These are phyloP conservation scores for Lolium rigidum DNA, from an alignment of 176 grass and related monocot genomes.

Conservation along the genomic window DNA sequence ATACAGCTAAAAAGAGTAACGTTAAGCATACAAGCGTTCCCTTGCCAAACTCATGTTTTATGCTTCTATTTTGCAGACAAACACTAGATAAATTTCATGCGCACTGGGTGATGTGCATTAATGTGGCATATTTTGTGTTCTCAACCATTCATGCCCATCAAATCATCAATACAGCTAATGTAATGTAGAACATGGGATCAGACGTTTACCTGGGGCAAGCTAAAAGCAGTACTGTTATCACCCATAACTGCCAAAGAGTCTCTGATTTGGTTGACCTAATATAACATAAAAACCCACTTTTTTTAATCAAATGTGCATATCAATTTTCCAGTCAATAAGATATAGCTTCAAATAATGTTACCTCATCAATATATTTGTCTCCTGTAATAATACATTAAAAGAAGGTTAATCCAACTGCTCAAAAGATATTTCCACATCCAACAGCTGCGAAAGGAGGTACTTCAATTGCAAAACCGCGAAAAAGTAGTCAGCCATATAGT, in stretches of 20 bases:
- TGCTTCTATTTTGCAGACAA: not conserved
- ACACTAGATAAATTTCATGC: constrained; percentile 25
- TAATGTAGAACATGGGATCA: constrained; percentile 1
- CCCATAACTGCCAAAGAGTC: constrained; percentile 91
- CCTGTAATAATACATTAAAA: constrained; percentile 63
- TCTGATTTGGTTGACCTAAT: constrained; percentile 95
- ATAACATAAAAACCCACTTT: constrained; percentile 36
- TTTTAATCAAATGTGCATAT: constrained; percentile 27
- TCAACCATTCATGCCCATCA: not conserved
- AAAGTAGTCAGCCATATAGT: constrained; percentile 3
- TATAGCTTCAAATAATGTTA: constrained; percentile 45
- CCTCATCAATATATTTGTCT: constrained; percentile 84
- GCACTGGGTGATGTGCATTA: not conserved
- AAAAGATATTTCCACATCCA: constrained; percentile 30
- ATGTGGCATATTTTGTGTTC: not conserved
- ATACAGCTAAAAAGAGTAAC: not conserved
- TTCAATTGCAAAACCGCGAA: constrained; percentile 1
- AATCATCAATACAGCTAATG: constrained; percentile 18
- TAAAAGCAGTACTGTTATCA: constrained; percentile 90
- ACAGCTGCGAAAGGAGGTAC: constrained; percentile 15
- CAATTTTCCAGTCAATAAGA: constrained; percentile 44
- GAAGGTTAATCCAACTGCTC: constrained; percentile 39
- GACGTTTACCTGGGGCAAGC: constrained; percentile 78
- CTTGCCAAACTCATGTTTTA: not conserved
- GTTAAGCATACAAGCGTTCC: not conserved